These are phyloP conservation scores for Maudiozyma humilis DNA, from an alignment of 1,139 yeast genomes.

Conservation along the genomic window DNA sequence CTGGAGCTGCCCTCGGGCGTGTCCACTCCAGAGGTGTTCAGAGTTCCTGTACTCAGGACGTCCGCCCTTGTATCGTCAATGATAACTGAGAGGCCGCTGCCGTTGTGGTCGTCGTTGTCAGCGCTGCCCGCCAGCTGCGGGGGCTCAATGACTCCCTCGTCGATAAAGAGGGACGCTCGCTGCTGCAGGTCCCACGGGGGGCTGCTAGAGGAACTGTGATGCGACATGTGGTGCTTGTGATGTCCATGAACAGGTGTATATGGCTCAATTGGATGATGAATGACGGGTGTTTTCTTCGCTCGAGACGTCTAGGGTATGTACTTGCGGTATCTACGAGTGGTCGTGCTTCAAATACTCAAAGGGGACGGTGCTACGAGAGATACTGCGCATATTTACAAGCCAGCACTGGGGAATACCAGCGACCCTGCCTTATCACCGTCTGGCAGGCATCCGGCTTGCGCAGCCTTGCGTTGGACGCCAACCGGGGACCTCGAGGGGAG, in stretches of 20 bases:
- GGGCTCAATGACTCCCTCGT: background rate
- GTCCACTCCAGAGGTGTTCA: background rate
- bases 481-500: too few relatives aligned
- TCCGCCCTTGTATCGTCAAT: background rate
- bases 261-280: too few relatives aligned
- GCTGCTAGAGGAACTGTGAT: background rate
- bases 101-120: background rate
- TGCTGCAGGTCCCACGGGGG: background rate
- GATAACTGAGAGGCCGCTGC: background rate
- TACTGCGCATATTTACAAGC: background rate
- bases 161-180: background rate
- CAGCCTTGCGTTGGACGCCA: background rate
- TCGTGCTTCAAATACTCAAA: too few relatives aligned
- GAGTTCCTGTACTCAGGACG: background rate
- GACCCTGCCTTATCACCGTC: background rate
- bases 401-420: too few relatives aligned
- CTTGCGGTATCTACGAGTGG: background rate
- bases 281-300: too few relatives aligned
- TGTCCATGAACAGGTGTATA: too few relatives aligned
- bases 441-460: background rate
- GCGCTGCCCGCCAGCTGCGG: background rate
- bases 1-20: background rate
- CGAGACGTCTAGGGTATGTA: too few relatives aligned
- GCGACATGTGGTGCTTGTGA: background rate
- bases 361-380: background rate